Base-by-base conservation (phyloP, 1,139 yeast species). In the Torulaspora pretoriensis region DNA sequence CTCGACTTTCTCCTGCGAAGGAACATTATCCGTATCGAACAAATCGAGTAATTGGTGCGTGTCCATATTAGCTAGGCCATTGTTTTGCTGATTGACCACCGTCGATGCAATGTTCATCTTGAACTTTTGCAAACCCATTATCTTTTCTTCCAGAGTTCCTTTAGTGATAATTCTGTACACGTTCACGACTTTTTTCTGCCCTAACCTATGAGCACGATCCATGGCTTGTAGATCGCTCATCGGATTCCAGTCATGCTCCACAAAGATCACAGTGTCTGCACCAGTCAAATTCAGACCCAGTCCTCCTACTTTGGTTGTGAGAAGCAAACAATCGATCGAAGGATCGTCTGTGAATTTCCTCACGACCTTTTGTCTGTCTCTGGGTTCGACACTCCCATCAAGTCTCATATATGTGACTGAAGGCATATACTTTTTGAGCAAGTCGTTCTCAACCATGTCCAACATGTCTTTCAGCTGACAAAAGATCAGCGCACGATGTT, bases 211-310 rank as follows among this genome's bases (percentile, higher is more conserved):
- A 0, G 98, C 98, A 61, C 99, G 77, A 64, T 94, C 99, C 99
- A 94, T 94, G 0, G 99, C 99, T 65, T 94, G 99, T 49, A 94
- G 73, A 71, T 94, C 99, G 62, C 89, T 92, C 99, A 94, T 94
- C 19, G 99, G 98, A 64, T 94, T 94, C 99, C 99, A 94, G 67
- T 94, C 99, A 62, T 94, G 99, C 62, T 94, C 99, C 31, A 94
- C 95, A 69, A 94, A 94, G 10, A 94, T 92, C 41, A 94, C 99
- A 0, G 98, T 94, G 63, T 94, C 99, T 0, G 98, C 98, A 51
- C 99, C 98, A 0, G 99, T 94, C 64, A 94, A 74, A 63, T 94
- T 94, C 60, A 94, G 79, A 9, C 99, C 99, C 49, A 94, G 75
- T 19, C 99, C 99, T 63, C 99, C 99, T 37, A 94, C 99, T 65